phyloP scores from a whole-genome alignment of 2,329 filamentous ascomycete genomes.

The Colletotrichum tanaceti region DNA sequence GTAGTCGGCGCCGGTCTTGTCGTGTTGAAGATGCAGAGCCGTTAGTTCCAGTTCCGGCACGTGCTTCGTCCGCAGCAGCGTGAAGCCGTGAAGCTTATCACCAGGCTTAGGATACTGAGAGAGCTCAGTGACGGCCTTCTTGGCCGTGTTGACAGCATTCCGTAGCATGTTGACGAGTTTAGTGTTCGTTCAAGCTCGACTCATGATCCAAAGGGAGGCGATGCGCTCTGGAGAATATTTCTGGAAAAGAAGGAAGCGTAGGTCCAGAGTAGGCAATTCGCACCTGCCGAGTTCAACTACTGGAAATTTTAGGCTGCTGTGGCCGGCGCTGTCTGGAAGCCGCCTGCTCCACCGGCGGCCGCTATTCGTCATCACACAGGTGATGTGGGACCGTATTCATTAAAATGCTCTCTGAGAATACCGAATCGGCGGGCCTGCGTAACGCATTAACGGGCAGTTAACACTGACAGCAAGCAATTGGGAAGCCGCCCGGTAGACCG shows the following conservation, averaged over 20 bases:
- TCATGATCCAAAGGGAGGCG: constrained; percentile 1
- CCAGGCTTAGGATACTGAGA: constrained; percentile 81
- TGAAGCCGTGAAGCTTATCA: constrained; percentile 93
- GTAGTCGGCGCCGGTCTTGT: constrained; percentile 96
- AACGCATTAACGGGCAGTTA: constrained; percentile 32
- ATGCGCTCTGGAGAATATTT: constrained; percentile 7
- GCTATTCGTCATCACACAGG: constrained; percentile 38
- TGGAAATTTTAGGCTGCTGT: constrained; percentile 27
- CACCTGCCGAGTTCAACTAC: constrained; percentile 1
- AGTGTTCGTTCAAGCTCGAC: neutral
- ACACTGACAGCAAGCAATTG: constrained; percentile 11
- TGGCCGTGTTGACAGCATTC: constrained; percentile 60
- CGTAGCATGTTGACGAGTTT: constrained; percentile 58
- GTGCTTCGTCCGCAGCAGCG: constrained; percentile 86
- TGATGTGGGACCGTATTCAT: constrained; percentile 35
- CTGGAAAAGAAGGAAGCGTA: neutral
- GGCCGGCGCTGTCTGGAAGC: constrained; percentile 13
- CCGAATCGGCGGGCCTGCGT: constrained; percentile 22
- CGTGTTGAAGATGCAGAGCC: constrained; percentile 88
- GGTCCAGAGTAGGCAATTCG: constrained; percentile 21
- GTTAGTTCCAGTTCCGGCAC: constrained; percentile 94
- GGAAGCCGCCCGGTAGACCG: constrained; percentile 14
- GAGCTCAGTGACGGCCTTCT: constrained; percentile 79
- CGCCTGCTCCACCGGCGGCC: constrained; percentile 21
- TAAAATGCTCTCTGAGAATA: constrained; percentile 30